phyloP scores from a whole-genome alignment of 176 grass and related monocot genomes.

The Triticum aestivum region DNA sequence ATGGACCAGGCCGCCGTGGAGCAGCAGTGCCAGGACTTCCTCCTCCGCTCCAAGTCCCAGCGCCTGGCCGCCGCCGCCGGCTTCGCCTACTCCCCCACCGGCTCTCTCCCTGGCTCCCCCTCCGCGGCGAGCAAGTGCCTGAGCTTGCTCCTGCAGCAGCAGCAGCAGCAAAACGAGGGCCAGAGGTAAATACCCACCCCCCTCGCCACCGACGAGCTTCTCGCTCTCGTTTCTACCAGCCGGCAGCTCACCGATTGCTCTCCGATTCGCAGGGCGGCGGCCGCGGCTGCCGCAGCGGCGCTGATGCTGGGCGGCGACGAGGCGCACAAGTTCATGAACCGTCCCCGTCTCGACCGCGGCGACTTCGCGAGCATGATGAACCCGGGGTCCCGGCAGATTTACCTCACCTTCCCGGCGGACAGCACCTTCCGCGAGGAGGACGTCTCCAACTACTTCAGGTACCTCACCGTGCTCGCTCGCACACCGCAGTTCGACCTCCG shows the following conservation, averaged over 20 bases:
- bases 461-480: background rate
- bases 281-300: slow-evolving; percentile 56
- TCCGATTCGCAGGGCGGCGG: slow-evolving; percentile 50
- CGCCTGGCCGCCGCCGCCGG: slow-evolving; percentile 55
- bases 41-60: slow-evolving; percentile 83
- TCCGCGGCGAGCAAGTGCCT: slow-evolving; percentile 75
- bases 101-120: slow-evolving; percentile 63
- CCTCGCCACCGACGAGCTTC: background rate
- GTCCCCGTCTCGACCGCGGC: slow-evolving; percentile 52
- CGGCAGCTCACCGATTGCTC: background rate
- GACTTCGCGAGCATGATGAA: slow-evolving; percentile 78
- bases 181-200: slow-evolving; percentile 57
- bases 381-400: slow-evolving; percentile 90
- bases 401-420: slow-evolving; percentile 98
- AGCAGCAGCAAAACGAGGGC: slow-evolving; percentile 92
- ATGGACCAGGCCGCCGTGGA: slow-evolving; percentile 41
- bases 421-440: slow-evolving; percentile 98
- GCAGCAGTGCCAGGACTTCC: slow-evolving; percentile 76
- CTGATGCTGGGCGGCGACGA: slow-evolving; percentile 83
- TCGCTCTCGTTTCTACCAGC: background rate
- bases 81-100: slow-evolving; percentile 81
- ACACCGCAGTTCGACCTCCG: background rate
- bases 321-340: slow-evolving; percentile 76
- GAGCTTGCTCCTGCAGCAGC: slow-evolving; percentile 78
- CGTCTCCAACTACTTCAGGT: slow-evolving; percentile 99